Evolutionary conservation across 129 eudicot genomes (phyloP), one percentile per base, ranked within the genome.

Genomic region (Helichrysum umbraculigerum): DNA sequence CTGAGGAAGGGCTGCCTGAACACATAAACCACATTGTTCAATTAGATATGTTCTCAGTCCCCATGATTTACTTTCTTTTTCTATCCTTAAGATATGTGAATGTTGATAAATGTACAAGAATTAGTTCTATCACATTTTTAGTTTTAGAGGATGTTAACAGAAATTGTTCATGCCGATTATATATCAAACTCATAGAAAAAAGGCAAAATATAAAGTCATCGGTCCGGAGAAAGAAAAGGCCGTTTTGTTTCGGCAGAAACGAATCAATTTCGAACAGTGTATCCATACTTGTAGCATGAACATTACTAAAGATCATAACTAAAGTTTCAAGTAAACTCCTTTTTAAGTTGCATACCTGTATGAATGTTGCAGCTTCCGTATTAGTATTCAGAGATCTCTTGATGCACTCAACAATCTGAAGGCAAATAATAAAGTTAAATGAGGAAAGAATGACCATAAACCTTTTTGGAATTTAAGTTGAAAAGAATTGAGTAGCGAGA

Each of bases 1-100:
- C 73, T 88, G 84, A 39, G 90, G 90, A 60, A 87, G 71, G 15
- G 92, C 92, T 16, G 83, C 92, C 92, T 87, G 85, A 65, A 61
- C 19, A 58, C 19, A 70, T 42, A 59, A 78, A 78, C 20, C 74
- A 21, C 35, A 59, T n/a, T 28, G 25, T 57, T 25, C 11, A 15
- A 37, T 29, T 70, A 47, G 5, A 44, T 3, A 42, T 42, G 16
- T 42, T 42, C 51, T 42, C 44, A 39, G 44, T 8, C 44, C 52
- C 4, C 52, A 44, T 44, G 52, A 44, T 44, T 44, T 44, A 44
- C 15, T 39, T 3, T 44, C 16, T 44, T 44, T 42, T 12, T 10
- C 12, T 2, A 8, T 39, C 52, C 35, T 35, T 12, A 66, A 37
- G 71, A 29, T 34, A 56, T 60, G 52, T 71, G 20, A 54, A 47